Evolutionary conservation across 768 basidiomycete species (phyloP).

Genomic region (Udeniomyces megalosporus): DNA sequence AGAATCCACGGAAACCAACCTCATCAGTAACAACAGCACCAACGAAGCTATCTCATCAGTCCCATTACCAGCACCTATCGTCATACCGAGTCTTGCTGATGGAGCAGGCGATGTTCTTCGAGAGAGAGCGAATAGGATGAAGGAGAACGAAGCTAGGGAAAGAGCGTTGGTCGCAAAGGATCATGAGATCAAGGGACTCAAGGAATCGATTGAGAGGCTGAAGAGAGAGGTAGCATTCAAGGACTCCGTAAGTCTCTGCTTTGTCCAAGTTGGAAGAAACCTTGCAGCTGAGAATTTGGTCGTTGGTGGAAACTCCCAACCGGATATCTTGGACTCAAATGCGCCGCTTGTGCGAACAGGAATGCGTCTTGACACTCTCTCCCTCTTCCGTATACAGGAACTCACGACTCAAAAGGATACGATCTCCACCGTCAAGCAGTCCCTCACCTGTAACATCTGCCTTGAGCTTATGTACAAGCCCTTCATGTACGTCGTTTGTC

Average conservation of each 20-base stretch:
- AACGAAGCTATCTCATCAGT: no score
- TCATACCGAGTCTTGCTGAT: no score
- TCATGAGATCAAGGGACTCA: background rate
- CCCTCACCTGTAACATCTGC: conserved; percentile 6
- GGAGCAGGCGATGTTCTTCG: background rate
- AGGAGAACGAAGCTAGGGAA: background rate
- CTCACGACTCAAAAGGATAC: background rate
- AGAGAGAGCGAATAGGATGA: conserved; percentile 4
- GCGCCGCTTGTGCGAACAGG: no score
- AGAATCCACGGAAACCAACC: no score
- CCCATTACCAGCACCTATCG: no score
- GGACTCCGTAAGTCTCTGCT: background rate
- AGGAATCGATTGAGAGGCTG: background rate
- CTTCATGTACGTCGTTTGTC: background rate
- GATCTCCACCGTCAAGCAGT: background rate
- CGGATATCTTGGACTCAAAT: no score
- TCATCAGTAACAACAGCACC: no score
- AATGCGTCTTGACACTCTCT: no score
- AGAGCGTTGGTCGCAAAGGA: conserved; percentile 1
- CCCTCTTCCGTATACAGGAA: background rate
- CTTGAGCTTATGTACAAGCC: conserved; percentile 11
- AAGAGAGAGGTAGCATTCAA: conserved; percentile 7
- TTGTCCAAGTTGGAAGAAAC: no score
- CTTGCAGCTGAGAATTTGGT: no score
- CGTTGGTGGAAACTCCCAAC: no score